Conservation (phyloP, 1,139 yeast genomes). For the Hyphopichia buzzinii region DNA sequence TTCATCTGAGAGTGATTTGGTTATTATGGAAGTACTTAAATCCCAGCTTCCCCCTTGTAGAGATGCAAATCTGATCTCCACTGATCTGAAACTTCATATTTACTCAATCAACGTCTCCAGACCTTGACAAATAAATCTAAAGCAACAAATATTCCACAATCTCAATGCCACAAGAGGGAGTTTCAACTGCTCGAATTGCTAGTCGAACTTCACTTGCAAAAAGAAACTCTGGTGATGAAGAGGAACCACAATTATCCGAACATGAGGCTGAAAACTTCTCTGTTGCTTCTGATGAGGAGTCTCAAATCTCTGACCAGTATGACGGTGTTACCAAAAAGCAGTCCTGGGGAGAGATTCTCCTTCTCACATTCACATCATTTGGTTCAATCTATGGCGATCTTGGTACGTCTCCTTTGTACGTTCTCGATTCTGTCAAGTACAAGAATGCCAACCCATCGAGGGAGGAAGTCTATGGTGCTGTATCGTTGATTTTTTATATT, state of each 20-base stretch:
- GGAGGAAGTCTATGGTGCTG: slow-evolving; percentile 49
- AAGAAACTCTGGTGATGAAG: too few relatives aligned
- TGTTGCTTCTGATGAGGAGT: slow-evolving; percentile 6
- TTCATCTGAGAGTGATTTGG: too few relatives aligned
- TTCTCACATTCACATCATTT: slow-evolving; percentile 36
- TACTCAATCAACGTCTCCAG: too few relatives aligned
- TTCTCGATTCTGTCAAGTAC: slow-evolving; percentile 44
- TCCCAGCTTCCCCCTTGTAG: too few relatives aligned
- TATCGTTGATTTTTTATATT: slow-evolving; percentile 53
- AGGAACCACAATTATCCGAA: background rate
- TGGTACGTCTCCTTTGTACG: slow-evolving; percentile 61
- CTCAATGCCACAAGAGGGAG: too few relatives aligned
- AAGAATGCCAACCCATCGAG: slow-evolving; percentile 25
- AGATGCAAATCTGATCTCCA: too few relatives aligned
- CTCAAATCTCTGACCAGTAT: slow-evolving; percentile 1
- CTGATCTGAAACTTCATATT: too few relatives aligned
- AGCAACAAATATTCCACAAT: too few relatives aligned
- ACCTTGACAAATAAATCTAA: too few relatives aligned
- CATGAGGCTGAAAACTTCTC: slow-evolving; percentile 1
- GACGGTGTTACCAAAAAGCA: slow-evolving; percentile 11
- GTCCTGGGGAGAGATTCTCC: slow-evolving; percentile 21
- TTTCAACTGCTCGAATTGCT: too few relatives aligned
- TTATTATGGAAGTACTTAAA: too few relatives aligned
- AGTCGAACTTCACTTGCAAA: too few relatives aligned
- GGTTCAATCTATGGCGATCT: slow-evolving; percentile 65